These are phyloP conservation scores for Periconia sp. DNA, from an alignment of 2,329 filamentous ascomycete species.

Conservation along the genomic window DNA sequence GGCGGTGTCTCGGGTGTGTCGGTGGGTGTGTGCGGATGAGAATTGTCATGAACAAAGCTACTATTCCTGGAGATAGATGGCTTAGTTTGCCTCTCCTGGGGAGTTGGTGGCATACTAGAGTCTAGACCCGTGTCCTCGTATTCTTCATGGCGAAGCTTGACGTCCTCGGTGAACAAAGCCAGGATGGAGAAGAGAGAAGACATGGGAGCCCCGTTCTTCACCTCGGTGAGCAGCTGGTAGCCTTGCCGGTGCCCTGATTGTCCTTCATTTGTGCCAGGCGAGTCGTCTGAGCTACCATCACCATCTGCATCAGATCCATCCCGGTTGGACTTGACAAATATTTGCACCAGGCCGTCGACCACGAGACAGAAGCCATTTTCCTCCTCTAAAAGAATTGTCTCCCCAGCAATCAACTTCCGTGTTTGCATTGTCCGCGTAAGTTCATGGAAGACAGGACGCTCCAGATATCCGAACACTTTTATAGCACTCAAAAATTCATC, in stretches of 20 bases:
- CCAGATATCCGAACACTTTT: conserved; percentile 97
- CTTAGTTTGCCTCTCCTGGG: conserved; percentile 20
- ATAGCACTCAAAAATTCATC: conserved; percentile 98
- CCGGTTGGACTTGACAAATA: conserved; percentile 89
- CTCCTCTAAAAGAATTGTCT: conserved; percentile 93
- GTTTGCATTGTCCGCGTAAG: conserved; percentile 98
- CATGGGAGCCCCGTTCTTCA: conserved; percentile 98
- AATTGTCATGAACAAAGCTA: conserved; percentile 40
- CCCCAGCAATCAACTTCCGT: conserved; percentile 90
- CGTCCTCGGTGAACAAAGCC: conserved; percentile 94
- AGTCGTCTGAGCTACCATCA: conserved; percentile 48
- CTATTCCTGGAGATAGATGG: conserved; percentile 33
- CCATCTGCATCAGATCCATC: conserved; percentile 54
- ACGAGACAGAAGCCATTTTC: conserved; percentile 98
- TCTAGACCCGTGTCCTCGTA: conserved; percentile 62
- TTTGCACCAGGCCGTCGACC: conserved; percentile 94
- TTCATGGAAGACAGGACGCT: conserved; percentile 96
- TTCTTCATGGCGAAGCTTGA: conserved; percentile 74
- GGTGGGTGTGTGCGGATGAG: conserved; percentile 37
- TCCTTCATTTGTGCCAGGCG: conserved; percentile 66
- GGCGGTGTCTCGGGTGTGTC: conserved; percentile 23
- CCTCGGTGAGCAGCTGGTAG: conserved; percentile 94
- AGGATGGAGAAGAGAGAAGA: conserved; percentile 97
- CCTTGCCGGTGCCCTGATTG: conserved; percentile 72
- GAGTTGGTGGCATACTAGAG: conserved; percentile 35